A percentile compares a stretch with the other conserved stretches of the same genome.
Evolutionary conservation across 202 grass and related monocot genomes (phyloP).

Genomic region (Thinopyrum obtusiflorum): DNA sequence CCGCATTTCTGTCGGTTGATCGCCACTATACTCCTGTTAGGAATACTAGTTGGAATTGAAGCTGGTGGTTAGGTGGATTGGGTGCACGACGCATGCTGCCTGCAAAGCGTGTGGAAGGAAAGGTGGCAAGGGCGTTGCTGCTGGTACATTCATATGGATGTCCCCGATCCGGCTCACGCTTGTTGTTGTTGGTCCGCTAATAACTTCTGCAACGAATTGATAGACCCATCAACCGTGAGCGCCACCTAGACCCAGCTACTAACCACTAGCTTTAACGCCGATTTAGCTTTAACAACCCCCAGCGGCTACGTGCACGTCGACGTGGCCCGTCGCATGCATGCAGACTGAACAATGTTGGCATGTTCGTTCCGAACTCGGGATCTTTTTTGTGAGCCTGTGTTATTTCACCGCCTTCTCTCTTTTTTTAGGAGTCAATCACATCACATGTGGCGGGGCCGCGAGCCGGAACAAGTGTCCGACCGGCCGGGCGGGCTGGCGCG

Average conservation of each 20-base stretch:
- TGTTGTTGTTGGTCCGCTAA: not conserved
- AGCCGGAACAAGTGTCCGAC: not conserved
- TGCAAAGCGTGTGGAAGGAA: not conserved
- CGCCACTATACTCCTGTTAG: not conserved
- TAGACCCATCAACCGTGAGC: not conserved
- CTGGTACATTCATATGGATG: constrained; percentile 40
- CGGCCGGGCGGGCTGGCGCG: too few species aligned
- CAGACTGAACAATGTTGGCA: too few species aligned
- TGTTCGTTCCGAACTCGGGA: too few species aligned
- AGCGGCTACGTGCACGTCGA: too few species aligned
- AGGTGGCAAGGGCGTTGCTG: constrained; percentile 10
- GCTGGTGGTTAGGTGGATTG: not conserved
- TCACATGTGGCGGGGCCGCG: too few species aligned
- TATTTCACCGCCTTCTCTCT: too few species aligned
- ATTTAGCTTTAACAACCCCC: too few species aligned
- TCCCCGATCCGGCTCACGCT: constrained; percentile 46
- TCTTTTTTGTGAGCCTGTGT: too few species aligned
- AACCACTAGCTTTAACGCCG: not conserved
- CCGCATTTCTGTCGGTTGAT: not conserved
- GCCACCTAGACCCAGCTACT: not conserved
- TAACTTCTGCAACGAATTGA: constrained; percentile 12
- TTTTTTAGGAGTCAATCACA: too few species aligned
- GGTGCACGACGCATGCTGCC: not conserved
- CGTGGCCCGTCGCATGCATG: too few species aligned
- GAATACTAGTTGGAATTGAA: not conserved